Evolutionary conservation across 2,329 filamentous ascomycete genomes (phyloP).

Genomic region (Pezicula carpinea): DNA sequence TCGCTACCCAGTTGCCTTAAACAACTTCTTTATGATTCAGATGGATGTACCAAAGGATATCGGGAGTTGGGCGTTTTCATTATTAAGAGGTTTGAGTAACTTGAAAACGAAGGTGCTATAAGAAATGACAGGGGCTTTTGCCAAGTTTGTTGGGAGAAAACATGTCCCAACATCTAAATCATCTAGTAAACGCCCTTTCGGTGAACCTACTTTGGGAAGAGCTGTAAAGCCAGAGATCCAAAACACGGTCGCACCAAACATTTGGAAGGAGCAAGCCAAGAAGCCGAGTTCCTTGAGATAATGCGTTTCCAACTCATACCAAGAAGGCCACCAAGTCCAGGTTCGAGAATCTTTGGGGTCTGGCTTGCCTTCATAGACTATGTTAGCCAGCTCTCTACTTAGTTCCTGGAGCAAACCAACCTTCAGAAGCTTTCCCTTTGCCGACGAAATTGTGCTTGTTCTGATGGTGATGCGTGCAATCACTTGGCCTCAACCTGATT

Average conservation of each 20-base stretch:
- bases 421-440: constrained; percentile 18
- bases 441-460: constrained; percentile 34
- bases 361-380: constrained; percentile 9
- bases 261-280: constrained; percentile 51
- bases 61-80: no score
- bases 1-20: no score
- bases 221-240: constrained; percentile 59
- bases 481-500: constrained; percentile 12
- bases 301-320: constrained; percentile 50
- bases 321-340: constrained; percentile 59
- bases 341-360: constrained; percentile 16
- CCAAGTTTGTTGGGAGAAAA: no score
- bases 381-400: constrained; percentile 2
- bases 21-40: no score
- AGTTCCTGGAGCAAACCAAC: constrained; percentile 3
- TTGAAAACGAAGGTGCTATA: no score
- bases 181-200: no score
- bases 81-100: no score
- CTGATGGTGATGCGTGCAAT: constrained; percentile 38
- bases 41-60: no score
- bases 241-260: constrained; percentile 57
- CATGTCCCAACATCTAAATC: no score
- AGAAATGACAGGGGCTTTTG: no score
- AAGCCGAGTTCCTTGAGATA: constrained; percentile 61
- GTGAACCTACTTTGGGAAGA: constrained; percentile 37